Base-by-base conservation (phyloP, 345 rosid genomes). In the Eucalyptus pauciflora region DNA sequence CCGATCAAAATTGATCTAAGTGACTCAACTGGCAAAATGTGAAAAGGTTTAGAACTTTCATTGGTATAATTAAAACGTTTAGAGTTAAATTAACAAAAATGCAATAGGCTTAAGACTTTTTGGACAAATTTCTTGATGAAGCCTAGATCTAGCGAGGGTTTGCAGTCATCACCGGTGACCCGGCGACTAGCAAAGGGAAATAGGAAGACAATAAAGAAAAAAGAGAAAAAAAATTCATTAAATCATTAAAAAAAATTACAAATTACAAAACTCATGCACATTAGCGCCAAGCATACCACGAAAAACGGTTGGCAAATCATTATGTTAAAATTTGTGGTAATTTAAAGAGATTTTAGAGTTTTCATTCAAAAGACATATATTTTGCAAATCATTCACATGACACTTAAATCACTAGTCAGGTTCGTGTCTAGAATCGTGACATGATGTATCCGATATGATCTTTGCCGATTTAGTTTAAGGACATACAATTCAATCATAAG, bases 231-330 rank as follows among this genome's bases (percentile, higher is more conserved):
- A 20, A 7, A 54, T 56, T 56, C 22, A 16, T 51, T 3, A 51
- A 50, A 50, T 51, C 22, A 51, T 51, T 5, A 43, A 45, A 45
- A 45, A 45, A 51, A 3, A 16, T 16, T 51, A 17, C 24, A 52
- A 52, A 60, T 60, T 27, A 12, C 67, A 60, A 60, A 60, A 60
- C 1, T 60, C 31, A 12, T 60, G n/a, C 14, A 25, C 2, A 11
- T 56, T 0, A 56, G 0, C 1, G 1, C 1, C 0, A 0, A 1
- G 0, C n/a, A 12, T 52, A 7, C 24, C 24, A 16, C 24, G 1
- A 12, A 27, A 27, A 11, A 60, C 2, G 15, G 31, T 60, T 25
- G 7, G 29, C 15, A 27, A 1, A 60, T 60, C 67, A 60, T 60
- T 27, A 27, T 60, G 31, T 60, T 60, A 25, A 60, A 27, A 58